Evolutionary conservation across 164 flowering plant species (phyloP), one percentile per base, ranked within the genome.

Genomic region (Cinnamomum micranthum): DNA sequence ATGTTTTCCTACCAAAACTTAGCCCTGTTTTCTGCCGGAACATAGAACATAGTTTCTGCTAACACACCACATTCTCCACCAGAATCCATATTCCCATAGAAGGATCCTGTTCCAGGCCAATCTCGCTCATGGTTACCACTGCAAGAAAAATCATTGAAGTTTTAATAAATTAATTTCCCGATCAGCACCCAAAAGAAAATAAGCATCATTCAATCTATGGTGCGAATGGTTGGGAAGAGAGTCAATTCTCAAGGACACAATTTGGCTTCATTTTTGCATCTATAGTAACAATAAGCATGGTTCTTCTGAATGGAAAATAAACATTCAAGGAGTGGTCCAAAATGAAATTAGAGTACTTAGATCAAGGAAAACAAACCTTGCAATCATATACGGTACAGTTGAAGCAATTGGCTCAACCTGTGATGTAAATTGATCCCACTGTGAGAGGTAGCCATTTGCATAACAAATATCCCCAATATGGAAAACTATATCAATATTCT

Each of bases 111-210:
- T 24, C 83, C 82, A 6, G 87, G 87, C 87, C 84, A 81, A 69
- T 85, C 87, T 9, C 87, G 84, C 62, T 85, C 87, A 35, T 85
- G 87, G 77, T 85, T 85, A 24, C 87, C 87, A 75, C 87, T 85
- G 80, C 69, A 78, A 65, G 9, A 20, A 60, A 66, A 41, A 69
- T 33, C 55, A 47, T 19, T 28, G 19, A 7, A 55, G 17, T n/a
- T 41, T 69, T 24, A 69, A n/a, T 47, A 69, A 55, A 15, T 55
- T 17, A 4, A 4, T 55, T 55, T 55, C n/a, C n/a, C 0, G 0
- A 55, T 17, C 60, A 55, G 19, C 13, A 55, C 20, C 17, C 47
- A 41, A 41, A 41, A 41, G 11, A 41, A 41, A 41, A 41, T 41
- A 41, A 6, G 9, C 47, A 41, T 41, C 9, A 41, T 9, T 41